These are phyloP conservation scores for Bolboschoenoplectus hybrid DNA, from an alignment of 202 grass and related monocot species.

Conservation along the genomic window DNA sequence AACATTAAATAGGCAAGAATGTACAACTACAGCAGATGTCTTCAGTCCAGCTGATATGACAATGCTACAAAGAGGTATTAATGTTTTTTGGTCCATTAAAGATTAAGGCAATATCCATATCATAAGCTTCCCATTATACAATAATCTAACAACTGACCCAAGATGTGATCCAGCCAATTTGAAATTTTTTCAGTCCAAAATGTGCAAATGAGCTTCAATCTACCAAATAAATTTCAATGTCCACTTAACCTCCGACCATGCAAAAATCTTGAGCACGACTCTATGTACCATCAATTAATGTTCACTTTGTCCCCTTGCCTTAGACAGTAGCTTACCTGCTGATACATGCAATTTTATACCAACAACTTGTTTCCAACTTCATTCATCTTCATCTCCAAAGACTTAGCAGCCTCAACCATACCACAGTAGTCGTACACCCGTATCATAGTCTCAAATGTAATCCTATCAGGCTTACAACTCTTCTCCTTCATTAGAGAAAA, in stretches of 20 bases:
- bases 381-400: conserved; percentile 48
- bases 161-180: background rate
- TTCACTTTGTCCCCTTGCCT: background rate
- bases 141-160: background rate
- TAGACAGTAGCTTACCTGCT: conserved; percentile 15
- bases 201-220: conserved; percentile 10
- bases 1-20: too few species aligned
- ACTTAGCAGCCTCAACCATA: conserved; percentile 60
- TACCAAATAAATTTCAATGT: background rate
- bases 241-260: background rate
- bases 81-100: background rate
- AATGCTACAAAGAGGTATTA: background rate
- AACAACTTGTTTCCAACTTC: conserved; percentile 37
- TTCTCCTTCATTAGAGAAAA: conserved; percentile 81
- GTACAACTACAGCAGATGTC: too few species aligned
- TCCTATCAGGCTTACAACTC: conserved; percentile 63
- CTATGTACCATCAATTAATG: background rate
- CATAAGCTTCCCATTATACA: background rate
- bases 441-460: conserved; percentile 73
- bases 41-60: too few species aligned
- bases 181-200: background rate
- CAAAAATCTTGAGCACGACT: conserved; percentile 1
- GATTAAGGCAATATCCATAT: background rate
- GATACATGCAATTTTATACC: conserved; percentile 40
- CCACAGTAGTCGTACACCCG: conserved; percentile 60